Base-by-base conservation (phyloP, 148 eudicot genomes). In the Camellia japonica region DNA sequence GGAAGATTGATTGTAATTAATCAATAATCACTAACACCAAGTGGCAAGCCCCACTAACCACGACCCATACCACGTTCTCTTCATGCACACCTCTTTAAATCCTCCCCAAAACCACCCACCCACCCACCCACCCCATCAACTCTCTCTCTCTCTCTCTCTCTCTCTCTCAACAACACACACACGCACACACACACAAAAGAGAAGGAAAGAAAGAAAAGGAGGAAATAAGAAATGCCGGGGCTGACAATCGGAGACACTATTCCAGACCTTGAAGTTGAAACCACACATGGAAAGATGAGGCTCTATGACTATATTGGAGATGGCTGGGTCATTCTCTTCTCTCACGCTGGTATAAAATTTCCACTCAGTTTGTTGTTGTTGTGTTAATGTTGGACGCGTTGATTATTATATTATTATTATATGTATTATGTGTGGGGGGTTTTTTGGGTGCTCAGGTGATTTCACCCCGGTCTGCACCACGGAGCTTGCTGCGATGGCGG, bases 391-490 rank as follows among this genome's bases (percentile, higher is more conserved):
- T 49, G 15, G 6, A 19, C 6, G 46, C 16, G 56, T 52, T 23
- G 63, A 38, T 65, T 38, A 15, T 56, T 3, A 20, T 71, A n/a
- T 10, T 7, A 7, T 12, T 20, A 7, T 12, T 20, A 19, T 23
- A 55, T 56, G 19, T 69, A 47, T 44, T 47, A 3, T 62, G n/a
- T 80, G 23, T 44, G 59, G 30, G 30, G 67, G 67, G 19, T 6
- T 7, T 69, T 65, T 18, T 80, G 77, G 38, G 38, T 30, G 38
- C 38, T 30, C 81, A 94, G 98, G 95, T 55, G 98, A 94, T 80
- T 94, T 94, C 81, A 93, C 98, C 1, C 98, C 98, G 1, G 98
- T 94, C 0, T 94, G 97, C 81, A 94, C 98, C 2, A 91, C 97
- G 5, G 98, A 94, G 71, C 90, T 94, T 2, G 97, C 90, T 6